Evolutionary conservation across 495 filamentous ascomycete genomes (phyloP).

Genomic region (Daldinia decipiens): DNA sequence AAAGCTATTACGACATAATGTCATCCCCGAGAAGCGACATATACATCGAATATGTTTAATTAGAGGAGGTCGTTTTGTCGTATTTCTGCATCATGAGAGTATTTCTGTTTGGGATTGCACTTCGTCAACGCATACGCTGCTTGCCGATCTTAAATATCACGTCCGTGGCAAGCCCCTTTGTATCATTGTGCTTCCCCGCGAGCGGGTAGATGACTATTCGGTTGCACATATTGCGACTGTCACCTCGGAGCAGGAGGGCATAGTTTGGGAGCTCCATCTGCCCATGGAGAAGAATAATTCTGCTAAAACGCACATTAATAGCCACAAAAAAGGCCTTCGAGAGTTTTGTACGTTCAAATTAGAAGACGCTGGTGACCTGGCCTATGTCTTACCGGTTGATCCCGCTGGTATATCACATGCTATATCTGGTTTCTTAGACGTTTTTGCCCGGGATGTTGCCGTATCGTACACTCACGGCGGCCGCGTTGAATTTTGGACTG

Average conservation of each 20-base stretch:
- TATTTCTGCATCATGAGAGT: conserved; percentile 80
- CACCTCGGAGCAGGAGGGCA: conserved; percentile 81
- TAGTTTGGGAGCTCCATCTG: conserved; percentile 83
- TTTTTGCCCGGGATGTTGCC: conserved; percentile 87
- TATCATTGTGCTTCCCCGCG: conserved; percentile 78
- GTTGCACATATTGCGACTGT: conserved; percentile 81
- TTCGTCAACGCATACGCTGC: conserved; percentile 60
- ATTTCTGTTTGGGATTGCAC: conserved; percentile 86
- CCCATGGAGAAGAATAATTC: conserved; percentile 50
- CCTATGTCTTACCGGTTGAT: conserved; percentile 89
- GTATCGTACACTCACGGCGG: conserved; percentile 85
- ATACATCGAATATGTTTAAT: conserved; percentile 86
- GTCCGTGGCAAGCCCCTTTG: conserved; percentile 80
- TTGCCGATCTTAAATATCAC: conserved; percentile 69
- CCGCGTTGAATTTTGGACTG: conserved; percentile 85
- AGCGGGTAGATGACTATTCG: conserved; percentile 61
- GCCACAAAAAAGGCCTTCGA: conserved; percentile 57
- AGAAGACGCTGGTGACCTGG: conserved; percentile 75
- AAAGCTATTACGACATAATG: conserved; percentile 72
- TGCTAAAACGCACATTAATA: conserved; percentile 48
- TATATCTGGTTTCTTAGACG: conserved; percentile 84
- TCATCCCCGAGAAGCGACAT: conserved; percentile 74
- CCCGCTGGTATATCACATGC: conserved; percentile 79
- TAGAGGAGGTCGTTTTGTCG: conserved; percentile 76
- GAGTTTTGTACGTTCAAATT: conserved; percentile 80